A percentile compares a stretch with the other conserved stretches of the same genome.
Evolutionary conservation across 345 rosid species (phyloP).

Genomic region (Syzygium oleosum): DNA sequence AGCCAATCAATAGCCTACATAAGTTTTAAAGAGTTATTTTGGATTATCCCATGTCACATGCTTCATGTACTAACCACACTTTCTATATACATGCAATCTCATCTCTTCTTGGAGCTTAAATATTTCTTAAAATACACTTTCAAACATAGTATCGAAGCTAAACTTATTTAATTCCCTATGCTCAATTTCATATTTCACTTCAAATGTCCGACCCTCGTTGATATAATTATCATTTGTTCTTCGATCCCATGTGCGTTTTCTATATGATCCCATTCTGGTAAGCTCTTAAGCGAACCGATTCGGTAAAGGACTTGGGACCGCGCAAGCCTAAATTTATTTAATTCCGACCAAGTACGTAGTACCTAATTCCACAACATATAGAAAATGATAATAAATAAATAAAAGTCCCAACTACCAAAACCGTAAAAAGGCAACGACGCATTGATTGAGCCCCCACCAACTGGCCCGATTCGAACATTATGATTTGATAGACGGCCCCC

Average conservation of each 20-base stretch:
- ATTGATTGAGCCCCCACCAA: background rate
- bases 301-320: background rate
- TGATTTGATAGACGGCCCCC: background rate
- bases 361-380: background rate
- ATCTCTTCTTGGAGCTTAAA: background rate
- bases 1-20: background rate
- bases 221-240: background rate
- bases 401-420: background rate
- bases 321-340: background rate
- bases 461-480: background rate
- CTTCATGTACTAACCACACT: background rate
- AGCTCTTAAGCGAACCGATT: background rate
- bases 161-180: background rate
- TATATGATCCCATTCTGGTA: background rate
- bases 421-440: background rate
- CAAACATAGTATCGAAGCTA: rapidly evolving
- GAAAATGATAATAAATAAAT: background rate
- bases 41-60: background rate
- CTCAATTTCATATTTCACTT: background rate
- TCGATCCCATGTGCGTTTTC: background rate
- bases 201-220: background rate
- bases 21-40: background rate
- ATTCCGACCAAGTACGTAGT: background rate
- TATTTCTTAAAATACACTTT: background rate
- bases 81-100: background rate